Evolutionary conservation across 352 stramenopile genomes (phyloP).

Genomic region (Discostella stelligera): DNA sequence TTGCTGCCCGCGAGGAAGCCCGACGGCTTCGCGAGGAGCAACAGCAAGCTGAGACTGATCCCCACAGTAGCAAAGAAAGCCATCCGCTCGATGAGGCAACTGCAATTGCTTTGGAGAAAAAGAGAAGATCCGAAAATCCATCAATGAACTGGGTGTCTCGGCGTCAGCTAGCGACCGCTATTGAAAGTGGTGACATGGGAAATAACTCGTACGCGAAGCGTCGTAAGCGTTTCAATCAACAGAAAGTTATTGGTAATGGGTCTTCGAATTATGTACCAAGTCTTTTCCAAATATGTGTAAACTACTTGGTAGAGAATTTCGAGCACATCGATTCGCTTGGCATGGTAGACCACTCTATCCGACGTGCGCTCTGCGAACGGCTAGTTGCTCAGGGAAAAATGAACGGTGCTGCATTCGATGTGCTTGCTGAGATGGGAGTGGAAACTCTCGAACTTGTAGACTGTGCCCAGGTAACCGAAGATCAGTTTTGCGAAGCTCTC

Average conservation of each 20-base stretch:
- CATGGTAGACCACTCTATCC: constrained; percentile 65
- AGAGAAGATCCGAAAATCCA: constrained; percentile 54
- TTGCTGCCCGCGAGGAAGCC: constrained; percentile 70
- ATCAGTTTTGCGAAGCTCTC: constrained; percentile 58
- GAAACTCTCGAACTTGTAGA: constrained; percentile 74
- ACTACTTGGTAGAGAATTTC: constrained; percentile 79
- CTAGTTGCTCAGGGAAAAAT: constrained; percentile 63
- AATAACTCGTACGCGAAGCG: constrained; percentile 60
- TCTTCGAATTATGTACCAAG: constrained; percentile 41
- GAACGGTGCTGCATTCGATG: constrained; percentile 67
- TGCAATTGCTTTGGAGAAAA: constrained; percentile 47
- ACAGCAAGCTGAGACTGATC: constrained; percentile 45
- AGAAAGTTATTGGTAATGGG: constrained; percentile 39
- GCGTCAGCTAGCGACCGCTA: constrained; percentile 3
- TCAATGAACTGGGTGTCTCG: constrained; percentile 65
- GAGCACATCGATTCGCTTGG: constrained; percentile 76
- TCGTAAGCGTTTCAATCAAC: constrained; percentile 52
- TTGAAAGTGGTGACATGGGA: background rate
- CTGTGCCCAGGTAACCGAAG: constrained; percentile 65
- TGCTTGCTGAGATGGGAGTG: constrained; percentile 62
- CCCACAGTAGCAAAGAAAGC: constrained; percentile 31
- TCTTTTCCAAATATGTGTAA: constrained; percentile 67
- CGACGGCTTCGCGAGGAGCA: constrained; percentile 59
- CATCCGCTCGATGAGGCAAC: constrained; percentile 70
- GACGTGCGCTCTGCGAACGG: constrained; percentile 57